Base-by-base conservation (phyloP, 352 stramenopile species). In the Phytophthora uliginosa region DNA sequence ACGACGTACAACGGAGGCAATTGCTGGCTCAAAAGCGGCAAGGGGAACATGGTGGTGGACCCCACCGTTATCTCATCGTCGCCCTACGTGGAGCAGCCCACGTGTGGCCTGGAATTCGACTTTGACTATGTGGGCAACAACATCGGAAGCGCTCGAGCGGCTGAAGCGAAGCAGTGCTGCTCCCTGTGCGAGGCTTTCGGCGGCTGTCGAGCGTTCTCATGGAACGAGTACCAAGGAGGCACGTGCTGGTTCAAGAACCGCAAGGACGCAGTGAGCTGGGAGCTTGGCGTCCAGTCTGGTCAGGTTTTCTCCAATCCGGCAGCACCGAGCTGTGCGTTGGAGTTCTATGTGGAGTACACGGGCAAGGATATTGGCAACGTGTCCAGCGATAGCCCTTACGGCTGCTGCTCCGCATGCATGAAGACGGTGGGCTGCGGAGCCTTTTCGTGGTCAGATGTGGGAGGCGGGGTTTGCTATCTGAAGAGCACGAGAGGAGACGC, bases 401-500 rank as follows among this genome's bases (percentile, higher is more conserved):
- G 66, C 7, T 82, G 76, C 55, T 82, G 71, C 47, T 77, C 71
- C 7, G 66, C 74, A 24, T 82, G 75, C 52, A 77, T 80, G 68
- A 55, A 55, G 24, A 71, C 26, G 1, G 28, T 15, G 1, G 76
- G 73, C 17, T 92, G 84, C 64, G 53, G 57, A 8, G 82, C 78
- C 5, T 92, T 85, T 51, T 79, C 82, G 13, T 91, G 81, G 81
- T 78, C 50, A 52, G 75, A 81, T 61, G 66, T 56, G 28, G 74
- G 80, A 45, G 79, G 78, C 4, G 86, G 86, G 15, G 84, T 66
- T 26, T 93, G 86, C 74, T 92, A 83, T 74, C 75, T 92, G 52
- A 93, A 92, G 74, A 86, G 64, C n/a, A 28, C 18, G 42, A 84
- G 79, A 57, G 71, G 69, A 77, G 76, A 26, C 10, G 51, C 33